phyloP scores from a whole-genome alignment of 495 filamentous ascomycete genomes.

The Penicillium silybi region DNA sequence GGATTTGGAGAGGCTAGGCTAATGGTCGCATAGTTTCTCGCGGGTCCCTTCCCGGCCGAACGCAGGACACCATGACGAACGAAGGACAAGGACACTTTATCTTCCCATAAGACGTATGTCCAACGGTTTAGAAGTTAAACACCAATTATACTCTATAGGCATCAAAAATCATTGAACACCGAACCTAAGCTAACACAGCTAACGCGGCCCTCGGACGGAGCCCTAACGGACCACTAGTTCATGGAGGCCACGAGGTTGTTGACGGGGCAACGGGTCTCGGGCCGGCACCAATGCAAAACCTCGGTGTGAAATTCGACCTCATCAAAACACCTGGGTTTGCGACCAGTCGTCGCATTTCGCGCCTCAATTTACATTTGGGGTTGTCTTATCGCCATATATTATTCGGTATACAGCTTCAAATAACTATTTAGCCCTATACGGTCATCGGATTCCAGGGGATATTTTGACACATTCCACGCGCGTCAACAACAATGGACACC shows the following conservation, averaged over 20 bases:
- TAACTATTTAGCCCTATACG: background rate
- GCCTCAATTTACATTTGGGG: background rate
- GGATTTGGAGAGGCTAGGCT: no score
- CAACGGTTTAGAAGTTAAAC: no score
- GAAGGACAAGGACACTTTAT: no score
- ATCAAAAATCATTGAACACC: no score
- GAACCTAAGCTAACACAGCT: no score
- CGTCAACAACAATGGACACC: slow-evolving; percentile 24
- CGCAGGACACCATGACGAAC: no score
- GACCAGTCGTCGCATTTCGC: background rate
- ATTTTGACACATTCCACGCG: slow-evolving; percentile 30
- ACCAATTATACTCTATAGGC: no score
- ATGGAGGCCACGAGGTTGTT: slow-evolving; percentile 2
- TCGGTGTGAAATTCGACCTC: background rate
- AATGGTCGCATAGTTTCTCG: no score
- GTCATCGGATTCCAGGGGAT: slow-evolving; percentile 4
- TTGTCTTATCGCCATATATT: background rate
- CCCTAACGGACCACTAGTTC: background rate
- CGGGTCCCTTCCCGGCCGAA: no score
- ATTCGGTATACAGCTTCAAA: background rate
- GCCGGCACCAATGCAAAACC: slow-evolving; percentile 6
- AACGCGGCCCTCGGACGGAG: background rate
- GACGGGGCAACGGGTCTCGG: slow-evolving; percentile 6
- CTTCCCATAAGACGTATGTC: no score
- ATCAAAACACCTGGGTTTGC: background rate